Conservation (phyloP, 495 filamentous ascomycete genomes). For the Neurospora sp. region DNA sequence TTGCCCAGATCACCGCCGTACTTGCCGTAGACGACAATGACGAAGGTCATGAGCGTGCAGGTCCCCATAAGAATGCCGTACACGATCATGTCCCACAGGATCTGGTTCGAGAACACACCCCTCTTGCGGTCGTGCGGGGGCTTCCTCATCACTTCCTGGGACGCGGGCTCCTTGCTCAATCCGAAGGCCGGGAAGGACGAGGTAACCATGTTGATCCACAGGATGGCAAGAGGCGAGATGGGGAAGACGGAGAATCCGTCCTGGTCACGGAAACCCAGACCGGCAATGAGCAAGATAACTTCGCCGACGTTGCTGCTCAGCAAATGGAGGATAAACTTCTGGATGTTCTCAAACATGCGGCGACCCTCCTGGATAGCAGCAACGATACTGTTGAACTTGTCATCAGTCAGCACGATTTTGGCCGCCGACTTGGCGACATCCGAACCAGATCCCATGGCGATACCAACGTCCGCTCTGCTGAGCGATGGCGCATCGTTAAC, state of each 20-base stretch:
- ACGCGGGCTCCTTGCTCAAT: conserved; percentile 59
- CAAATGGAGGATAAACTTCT: conserved; percentile 72
- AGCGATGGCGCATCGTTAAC: conserved; percentile 80
- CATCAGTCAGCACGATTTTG: conserved; percentile 80
- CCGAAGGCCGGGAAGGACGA: conserved; percentile 68
- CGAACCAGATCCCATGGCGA: conserved; percentile 78
- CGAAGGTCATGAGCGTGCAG: conserved; percentile 57
- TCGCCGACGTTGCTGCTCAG: conserved; percentile 67
- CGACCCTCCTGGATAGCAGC: conserved; percentile 63
- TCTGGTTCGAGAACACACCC: conserved; percentile 61
- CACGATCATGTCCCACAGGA: conserved; percentile 63
- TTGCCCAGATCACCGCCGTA: conserved; percentile 47
- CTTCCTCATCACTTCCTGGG: conserved; percentile 57
- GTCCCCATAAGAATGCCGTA: conserved; percentile 62
- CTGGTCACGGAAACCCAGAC: conserved; percentile 60
- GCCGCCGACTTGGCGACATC: conserved; percentile 87
- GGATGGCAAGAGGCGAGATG: conserved; percentile 61
- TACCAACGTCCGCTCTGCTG: conserved; percentile 70
- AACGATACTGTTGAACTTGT: conserved; percentile 78
- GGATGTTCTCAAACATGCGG: conserved; percentile 70
- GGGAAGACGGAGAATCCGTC: conserved; percentile 61
- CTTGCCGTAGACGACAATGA: conserved; percentile 56
- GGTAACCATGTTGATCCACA: conserved; percentile 74
- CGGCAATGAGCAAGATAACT: conserved; percentile 59
- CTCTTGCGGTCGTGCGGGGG: conserved; percentile 57